phyloP scores from a whole-genome alignment of 1,284 basidiomycete species.

The Ustilago tritici region DNA sequence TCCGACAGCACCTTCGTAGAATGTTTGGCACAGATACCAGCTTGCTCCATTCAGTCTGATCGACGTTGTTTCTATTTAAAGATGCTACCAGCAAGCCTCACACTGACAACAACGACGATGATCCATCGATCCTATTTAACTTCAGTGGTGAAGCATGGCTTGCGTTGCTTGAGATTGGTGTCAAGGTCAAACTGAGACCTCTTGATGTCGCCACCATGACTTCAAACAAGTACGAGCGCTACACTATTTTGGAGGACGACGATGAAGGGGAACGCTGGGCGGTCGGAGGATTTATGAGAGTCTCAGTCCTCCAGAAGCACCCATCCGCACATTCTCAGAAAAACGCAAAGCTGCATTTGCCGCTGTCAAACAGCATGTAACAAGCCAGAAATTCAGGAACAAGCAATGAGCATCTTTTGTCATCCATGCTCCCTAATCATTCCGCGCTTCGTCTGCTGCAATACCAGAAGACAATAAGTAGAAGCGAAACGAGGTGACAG shows the following conservation, averaged over 20 bases:
- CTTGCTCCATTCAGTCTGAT: neutral
- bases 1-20: neutral
- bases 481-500: too few species aligned
- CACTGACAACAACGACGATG: neutral
- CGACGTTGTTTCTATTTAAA: neutral
- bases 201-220: neutral
- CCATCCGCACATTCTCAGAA: neutral
- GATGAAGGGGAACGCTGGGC: neutral
- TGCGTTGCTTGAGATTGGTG: neutral
- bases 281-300: constrained; percentile 1
- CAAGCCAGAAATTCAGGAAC: too few species aligned
- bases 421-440: too few species aligned
- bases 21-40: neutral
- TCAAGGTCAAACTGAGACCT: neutral
- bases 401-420: too few species aligned
- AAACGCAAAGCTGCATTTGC: neutral
- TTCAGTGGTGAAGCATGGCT: constrained; percentile 1
- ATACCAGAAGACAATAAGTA: too few species aligned
- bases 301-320: neutral
- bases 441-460: too few species aligned
- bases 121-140: constrained; percentile 3
- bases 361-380: too few species aligned
- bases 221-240: neutral
- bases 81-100: neutral
- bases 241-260: neutral